Base-by-base conservation (phyloP, 148 eudicot genomes). In the Fagopyrum esculentum region DNA sequence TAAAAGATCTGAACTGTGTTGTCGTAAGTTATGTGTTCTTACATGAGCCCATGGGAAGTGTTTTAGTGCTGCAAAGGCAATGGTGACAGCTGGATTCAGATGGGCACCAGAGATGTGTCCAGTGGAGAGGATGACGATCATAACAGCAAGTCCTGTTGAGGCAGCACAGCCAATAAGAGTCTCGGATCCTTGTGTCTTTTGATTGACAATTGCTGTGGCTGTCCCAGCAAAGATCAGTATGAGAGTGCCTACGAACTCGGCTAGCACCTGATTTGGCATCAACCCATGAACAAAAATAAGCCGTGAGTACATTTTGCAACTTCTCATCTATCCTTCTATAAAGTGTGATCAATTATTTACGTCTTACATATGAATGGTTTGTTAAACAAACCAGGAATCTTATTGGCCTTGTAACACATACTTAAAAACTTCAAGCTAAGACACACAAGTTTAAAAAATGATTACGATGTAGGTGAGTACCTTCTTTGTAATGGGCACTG, bases 71-170 rank as follows among this genome's bases (percentile, higher is more conserved):
- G 99, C 99, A 75, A 95, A 95, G 57, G 96, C 96, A 60, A 95
- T 83, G 69, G 99, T 95, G 84, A 95, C 16, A 2, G 93, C 76
- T 6, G 99, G 99, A 73, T 95, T 95, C 77, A 95, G 89, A 78
- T 95, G 97, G 54, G 99, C 99, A 4, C 99, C 99, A 0, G 99
- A 95, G 74, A 95, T 95, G 77, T 95, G 99, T 12, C 97, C 99
- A 0, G 94, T 95, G 4, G 99, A 80, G 71, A 95, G 87, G 57
- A 95, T 95, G 73, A 95, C 81, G 9, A 89, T 88, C 99, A 95
- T 95, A 47, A 92, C 99, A 0, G 99, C 99, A 9, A 95, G 92
- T 48, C 99, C 99, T 0, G 89, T 47, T 69, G 97, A 87, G 48
- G 88, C 90, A 0, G 99, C 97, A 3, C 85, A 83, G 16, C 99